These are phyloP conservation scores for Blastocystis sp. DNA, from an alignment of 352 stramenopile genomes.

Conservation along the genomic window DNA sequence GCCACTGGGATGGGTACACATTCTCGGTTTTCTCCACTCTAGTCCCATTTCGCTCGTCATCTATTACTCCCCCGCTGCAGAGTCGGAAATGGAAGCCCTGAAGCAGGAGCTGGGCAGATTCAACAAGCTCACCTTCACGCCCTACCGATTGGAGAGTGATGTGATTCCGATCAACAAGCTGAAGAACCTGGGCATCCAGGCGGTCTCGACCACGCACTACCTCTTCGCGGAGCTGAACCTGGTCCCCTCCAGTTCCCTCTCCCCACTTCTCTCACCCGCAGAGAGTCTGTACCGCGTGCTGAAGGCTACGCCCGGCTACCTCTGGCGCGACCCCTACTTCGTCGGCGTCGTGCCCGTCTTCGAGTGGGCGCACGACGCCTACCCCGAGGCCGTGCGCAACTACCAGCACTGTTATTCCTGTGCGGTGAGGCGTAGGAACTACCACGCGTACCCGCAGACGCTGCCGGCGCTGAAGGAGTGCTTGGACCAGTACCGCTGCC, in stretches of 20 bases:
- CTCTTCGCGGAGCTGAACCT: conserved; percentile 54
- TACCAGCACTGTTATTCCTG: neutral
- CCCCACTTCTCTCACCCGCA: neutral
- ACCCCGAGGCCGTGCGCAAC: neutral
- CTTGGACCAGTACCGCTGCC: conserved; percentile 32
- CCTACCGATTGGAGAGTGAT: neutral
- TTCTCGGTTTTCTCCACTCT: neutral
- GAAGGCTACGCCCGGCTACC: conserved; percentile 12
- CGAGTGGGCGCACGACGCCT: conserved; percentile 28
- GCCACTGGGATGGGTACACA: conserved; percentile 22
- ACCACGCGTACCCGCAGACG: neutral
- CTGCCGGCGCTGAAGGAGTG: neutral
- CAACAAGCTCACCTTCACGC: neutral
- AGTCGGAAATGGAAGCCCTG: neutral
- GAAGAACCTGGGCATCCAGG: conserved; percentile 59
- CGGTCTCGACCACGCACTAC: conserved; percentile 57
- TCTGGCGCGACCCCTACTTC: conserved; percentile 44
- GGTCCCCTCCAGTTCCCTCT: conserved; percentile 12
- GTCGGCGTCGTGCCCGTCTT: conserved; percentile 49
- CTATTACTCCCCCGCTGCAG: conserved; percentile 1
- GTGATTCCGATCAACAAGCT: conserved; percentile 56
- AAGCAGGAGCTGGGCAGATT: neutral
- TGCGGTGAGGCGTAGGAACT: neutral
- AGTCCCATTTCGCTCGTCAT: conserved; percentile 26
- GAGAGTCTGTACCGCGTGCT: conserved; percentile 31